Evolutionary conservation across 306 rosid genomes (phyloP), one percentile per base, ranked within the genome.

Genomic region (Ziziphus jujuba): DNA sequence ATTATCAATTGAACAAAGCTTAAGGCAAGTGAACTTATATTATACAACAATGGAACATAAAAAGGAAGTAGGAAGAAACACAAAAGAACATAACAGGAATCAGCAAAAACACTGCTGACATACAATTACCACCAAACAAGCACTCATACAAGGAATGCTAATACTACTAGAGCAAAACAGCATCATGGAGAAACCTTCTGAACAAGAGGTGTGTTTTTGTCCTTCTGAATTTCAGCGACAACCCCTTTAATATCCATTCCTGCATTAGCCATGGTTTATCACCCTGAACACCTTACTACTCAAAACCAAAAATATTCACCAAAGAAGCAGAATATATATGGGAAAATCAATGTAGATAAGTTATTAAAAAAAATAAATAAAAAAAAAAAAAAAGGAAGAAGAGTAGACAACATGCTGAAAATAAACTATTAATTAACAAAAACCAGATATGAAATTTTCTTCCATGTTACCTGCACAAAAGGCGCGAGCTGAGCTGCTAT

Each of bases 191-290:
- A 80, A 79, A 93, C 99, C 99, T 88, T 93, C 38, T 49, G 92
- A 80, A 95, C 97, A 79, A 95, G 96, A 88, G 96, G 85, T 47
- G 99, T 95, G 87, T 60, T 80, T 84, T 80, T 85, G 88, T 95
- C 96, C 95, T 84, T 88, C 76, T 73, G 96, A 67, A 93, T 90
- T 84, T 93, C 99, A 61, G 99, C 97, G 67, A 85, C 99, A 86
- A 93, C 96, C 85, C 99, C 97, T 88, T 93, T 93, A 85, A 90
- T 90, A 90, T 93, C 99, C 97, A 90, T 93, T 78, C 99, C 99
- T 88, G 96, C 97, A 93, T 79, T 70, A 71, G 79, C 79, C 92
- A 79, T 63, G 79, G 82, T 80, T 65, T 73, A 72, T 72, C 80
- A 87, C 84, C 84, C 91, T 86, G 85, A 86, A 81, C 82, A 77